Conservation (phyloP, 2,329 filamentous ascomycete genomes). For the Epichloe coenophiala region DNA sequence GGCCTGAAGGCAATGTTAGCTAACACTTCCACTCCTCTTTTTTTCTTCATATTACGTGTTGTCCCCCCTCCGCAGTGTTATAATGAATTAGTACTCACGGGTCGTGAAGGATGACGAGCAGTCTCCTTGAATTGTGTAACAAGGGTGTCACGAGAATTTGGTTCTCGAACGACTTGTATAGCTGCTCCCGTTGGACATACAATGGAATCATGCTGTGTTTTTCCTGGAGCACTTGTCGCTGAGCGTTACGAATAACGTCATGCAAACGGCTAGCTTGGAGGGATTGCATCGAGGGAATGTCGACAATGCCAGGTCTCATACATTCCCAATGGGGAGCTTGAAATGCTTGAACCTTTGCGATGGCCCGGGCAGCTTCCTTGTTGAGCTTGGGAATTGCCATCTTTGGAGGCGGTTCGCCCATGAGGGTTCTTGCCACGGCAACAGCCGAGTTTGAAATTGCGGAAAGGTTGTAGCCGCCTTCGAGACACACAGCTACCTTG, state of each 20-base stretch:
- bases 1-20: slow-evolving; percentile 30
- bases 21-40: not conserved
- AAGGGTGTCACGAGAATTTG: slow-evolving; percentile 72
- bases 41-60: not conserved
- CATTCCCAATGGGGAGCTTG: slow-evolving; percentile 74
- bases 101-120: slow-evolving; percentile 83
- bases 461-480: slow-evolving; percentile 88
- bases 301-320: slow-evolving; percentile 56
- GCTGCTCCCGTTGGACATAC: slow-evolving; percentile 58
- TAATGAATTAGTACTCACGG: slow-evolving; percentile 42
- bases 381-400: slow-evolving; percentile 43
- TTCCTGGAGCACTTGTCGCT: slow-evolving; percentile 56
- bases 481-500: slow-evolving; percentile 82
- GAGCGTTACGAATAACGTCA: slow-evolving; percentile 66
- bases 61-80: not conserved
- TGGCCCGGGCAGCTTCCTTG: slow-evolving; percentile 39
- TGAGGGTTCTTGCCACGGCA: slow-evolving; percentile 80
- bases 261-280: slow-evolving; percentile 53
- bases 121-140: slow-evolving; percentile 49
- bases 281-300: slow-evolving; percentile 36
- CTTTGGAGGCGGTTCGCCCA: slow-evolving; percentile 76
- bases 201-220: slow-evolving; percentile 68
- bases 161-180: slow-evolving; percentile 70
- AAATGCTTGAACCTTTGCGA: slow-evolving; percentile 45
- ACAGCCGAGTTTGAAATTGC: slow-evolving; percentile 89